phyloP scores from a whole-genome alignment of 2,329 filamentous ascomycete genomes.

The Chrysosporium keratinophilum region DNA sequence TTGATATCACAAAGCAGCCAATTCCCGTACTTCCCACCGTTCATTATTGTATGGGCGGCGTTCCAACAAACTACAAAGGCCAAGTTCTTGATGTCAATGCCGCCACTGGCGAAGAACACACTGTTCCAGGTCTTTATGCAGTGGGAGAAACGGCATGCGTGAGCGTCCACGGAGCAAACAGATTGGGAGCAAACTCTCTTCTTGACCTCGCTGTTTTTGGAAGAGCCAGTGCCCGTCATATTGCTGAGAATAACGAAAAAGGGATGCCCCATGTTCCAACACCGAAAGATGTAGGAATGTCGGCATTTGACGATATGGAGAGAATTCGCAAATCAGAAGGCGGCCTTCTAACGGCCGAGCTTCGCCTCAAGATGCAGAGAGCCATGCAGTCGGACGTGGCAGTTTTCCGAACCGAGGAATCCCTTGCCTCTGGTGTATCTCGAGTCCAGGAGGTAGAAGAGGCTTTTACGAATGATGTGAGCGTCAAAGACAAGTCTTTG shows the following conservation, averaged over 20 bases:
- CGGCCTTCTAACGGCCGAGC: conserved; percentile 67
- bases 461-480: conserved; percentile 58
- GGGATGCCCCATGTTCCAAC: conserved; percentile 58
- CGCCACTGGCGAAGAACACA: conserved; percentile 64
- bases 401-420: conserved; percentile 82
- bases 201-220: conserved; percentile 85
- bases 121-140: conserved; percentile 78
- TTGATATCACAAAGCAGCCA: conserved; percentile 79
- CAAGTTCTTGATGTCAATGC: conserved; percentile 72
- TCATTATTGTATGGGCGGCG: conserved; percentile 95
- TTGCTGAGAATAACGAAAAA: conserved; percentile 76
- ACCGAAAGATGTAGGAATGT: conserved; percentile 62
- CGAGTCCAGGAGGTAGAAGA: conserved; percentile 71
- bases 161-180: conserved; percentile 84
- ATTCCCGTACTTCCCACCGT: conserved; percentile 82
- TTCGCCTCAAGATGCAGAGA: conserved; percentile 82
- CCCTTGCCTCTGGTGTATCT: conserved; percentile 71
- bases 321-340: conserved; percentile 66
- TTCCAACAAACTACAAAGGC: conserved; percentile 82
- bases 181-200: conserved; percentile 82
- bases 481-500: conserved; percentile 90
- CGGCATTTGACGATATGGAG: conserved; percentile 69
- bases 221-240: conserved; percentile 78
- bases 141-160: conserved; percentile 86
- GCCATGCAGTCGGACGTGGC: conserved; percentile 88